phyloP scores from a whole-genome alignment of 352 stramenopile genomes.

The Achlya hypogyna region DNA sequence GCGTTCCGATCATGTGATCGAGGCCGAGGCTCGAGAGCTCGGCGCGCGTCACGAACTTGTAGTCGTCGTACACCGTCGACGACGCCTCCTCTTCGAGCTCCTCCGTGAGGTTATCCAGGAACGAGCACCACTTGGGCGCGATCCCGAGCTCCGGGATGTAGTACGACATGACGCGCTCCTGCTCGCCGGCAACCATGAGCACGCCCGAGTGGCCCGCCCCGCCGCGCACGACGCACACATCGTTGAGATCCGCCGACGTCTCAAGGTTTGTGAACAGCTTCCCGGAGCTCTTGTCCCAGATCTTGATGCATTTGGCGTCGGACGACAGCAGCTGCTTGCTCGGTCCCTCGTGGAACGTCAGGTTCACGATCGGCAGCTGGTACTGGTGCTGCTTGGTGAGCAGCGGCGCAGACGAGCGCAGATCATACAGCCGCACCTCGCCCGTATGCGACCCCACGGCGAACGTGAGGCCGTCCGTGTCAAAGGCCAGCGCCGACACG shows the following conservation, averaged over 20 bases:
- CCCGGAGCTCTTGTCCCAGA: constrained; percentile 91
- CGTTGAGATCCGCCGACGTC: constrained; percentile 91
- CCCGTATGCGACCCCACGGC: constrained; percentile 91
- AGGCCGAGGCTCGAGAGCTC: constrained; percentile 95
- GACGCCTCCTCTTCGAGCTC: constrained; percentile 96
- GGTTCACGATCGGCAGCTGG: constrained; percentile 90
- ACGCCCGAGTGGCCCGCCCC: constrained; percentile 89
- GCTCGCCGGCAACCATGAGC: constrained; percentile 94
- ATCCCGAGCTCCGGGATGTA: constrained; percentile 97
- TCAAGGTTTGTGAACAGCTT: constrained; percentile 96
- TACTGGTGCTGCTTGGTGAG: constrained; percentile 97
- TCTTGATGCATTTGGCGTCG: constrained; percentile 97
- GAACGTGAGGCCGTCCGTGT: constrained; percentile 91
- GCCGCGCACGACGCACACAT: constrained; percentile 93
- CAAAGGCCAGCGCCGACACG: constrained; percentile 92
- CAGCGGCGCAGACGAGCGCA: constrained; percentile 90
- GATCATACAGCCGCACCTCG: constrained; percentile 93
- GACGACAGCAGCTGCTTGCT: constrained; percentile 87
- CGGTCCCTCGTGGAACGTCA: constrained; percentile 87
- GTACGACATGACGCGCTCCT: constrained; percentile 96
- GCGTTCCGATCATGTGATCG: constrained; percentile 96
- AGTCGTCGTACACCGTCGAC: constrained; percentile 97
- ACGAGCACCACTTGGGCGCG: constrained; percentile 98
- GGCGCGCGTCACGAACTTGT: constrained; percentile 96
- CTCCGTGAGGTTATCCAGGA: constrained; percentile 98